Conservation (phyloP, 768 basidiomycete genomes). For the Hypsizygus marmoreus region DNA sequence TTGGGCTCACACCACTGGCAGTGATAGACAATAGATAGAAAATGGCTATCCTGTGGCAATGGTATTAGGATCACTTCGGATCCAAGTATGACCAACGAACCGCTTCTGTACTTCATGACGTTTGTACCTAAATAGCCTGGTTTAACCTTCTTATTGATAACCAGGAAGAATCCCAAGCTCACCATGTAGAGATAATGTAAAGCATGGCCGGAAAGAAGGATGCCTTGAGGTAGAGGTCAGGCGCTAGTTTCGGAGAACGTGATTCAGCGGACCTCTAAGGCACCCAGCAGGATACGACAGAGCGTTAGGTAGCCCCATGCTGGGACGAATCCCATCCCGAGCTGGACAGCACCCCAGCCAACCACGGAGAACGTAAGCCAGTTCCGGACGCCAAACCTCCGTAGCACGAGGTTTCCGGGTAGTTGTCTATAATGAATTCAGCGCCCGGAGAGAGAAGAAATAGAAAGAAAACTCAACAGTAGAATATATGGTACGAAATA, state of each 20-base stretch:
- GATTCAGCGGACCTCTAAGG: conserved; percentile 46
- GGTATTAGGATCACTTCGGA: conserved; percentile 4
- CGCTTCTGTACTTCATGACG: conserved; percentile 49
- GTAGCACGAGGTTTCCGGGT: conserved; percentile 45
- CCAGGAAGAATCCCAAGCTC: not conserved
- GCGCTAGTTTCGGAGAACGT: too few species aligned
- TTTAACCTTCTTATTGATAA: conserved; percentile 6
- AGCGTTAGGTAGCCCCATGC: conserved; percentile 41
- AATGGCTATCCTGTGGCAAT: conserved; percentile 32
- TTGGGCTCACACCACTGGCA: conserved; percentile 42
- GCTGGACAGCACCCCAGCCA: conserved; percentile 45
- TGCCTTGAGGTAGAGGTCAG: conserved; percentile 28
- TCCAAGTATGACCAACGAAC: too few species aligned
- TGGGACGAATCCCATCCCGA: conserved; percentile 47
- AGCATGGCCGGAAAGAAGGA: conserved; percentile 48
- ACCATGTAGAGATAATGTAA: conserved; percentile 51
- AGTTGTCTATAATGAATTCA: conserved; percentile 37
- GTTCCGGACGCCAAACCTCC: conserved; percentile 44
- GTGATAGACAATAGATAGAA: conserved; percentile 44
- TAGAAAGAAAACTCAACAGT: conserved; percentile 28
- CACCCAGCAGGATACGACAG: conserved; percentile 46
- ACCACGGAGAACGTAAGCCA: conserved; percentile 43
- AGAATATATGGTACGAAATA: conserved; percentile 49
- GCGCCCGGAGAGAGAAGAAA: not conserved
- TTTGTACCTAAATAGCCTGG: conserved; percentile 37